Evolutionary conservation across 1,139 yeast genomes (phyloP).

Genomic region (Protomyces gravidus): DNA sequence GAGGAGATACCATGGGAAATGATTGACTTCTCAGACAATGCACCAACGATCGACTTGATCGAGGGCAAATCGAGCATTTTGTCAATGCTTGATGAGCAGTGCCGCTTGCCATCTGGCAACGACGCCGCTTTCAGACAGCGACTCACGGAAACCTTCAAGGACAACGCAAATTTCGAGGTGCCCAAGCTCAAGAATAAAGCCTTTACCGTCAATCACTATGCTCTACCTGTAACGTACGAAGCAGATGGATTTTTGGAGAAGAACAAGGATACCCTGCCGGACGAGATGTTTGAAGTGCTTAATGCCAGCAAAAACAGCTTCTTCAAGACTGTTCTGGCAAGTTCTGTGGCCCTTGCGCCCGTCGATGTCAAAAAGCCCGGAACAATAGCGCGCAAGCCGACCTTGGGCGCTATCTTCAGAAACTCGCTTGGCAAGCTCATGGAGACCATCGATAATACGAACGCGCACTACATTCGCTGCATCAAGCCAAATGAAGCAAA

Average conservation of each 20-base stretch:
- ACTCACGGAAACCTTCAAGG: constrained; percentile 72
- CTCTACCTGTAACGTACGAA: constrained; percentile 88
- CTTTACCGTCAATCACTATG: constrained; percentile 88
- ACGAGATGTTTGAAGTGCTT: constrained; percentile 84
- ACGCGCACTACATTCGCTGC: constrained; percentile 95
- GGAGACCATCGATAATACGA: constrained; percentile 88
- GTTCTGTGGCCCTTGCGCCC: constrained; percentile 53
- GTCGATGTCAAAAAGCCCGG: constrained; percentile 37
- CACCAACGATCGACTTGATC: constrained; percentile 90
- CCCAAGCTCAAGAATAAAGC: constrained; percentile 93
- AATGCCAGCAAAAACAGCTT: constrained; percentile 63
- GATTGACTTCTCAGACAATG: constrained; percentile 93
- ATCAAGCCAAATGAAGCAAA: constrained; percentile 94
- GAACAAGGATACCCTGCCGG: constrained; percentile 95
- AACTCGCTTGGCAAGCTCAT: constrained; percentile 86
- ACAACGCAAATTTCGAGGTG: constrained; percentile 80
- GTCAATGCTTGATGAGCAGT: constrained; percentile 88
- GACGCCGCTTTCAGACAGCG: constrained; percentile 69
- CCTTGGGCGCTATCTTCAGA: constrained; percentile 91
- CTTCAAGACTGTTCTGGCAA: constrained; percentile 60
- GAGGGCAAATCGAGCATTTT: constrained; percentile 72
- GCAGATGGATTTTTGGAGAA: constrained; percentile 94
- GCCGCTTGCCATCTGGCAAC: constrained; percentile 88
- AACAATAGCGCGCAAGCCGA: constrained; percentile 71
- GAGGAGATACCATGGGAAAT: constrained; percentile 97